Evolutionary conservation across 108 stramenopile species (phyloP), one percentile per base, ranked within the genome.

Genomic region (Pseudonitzschia delicatissima): DNA sequence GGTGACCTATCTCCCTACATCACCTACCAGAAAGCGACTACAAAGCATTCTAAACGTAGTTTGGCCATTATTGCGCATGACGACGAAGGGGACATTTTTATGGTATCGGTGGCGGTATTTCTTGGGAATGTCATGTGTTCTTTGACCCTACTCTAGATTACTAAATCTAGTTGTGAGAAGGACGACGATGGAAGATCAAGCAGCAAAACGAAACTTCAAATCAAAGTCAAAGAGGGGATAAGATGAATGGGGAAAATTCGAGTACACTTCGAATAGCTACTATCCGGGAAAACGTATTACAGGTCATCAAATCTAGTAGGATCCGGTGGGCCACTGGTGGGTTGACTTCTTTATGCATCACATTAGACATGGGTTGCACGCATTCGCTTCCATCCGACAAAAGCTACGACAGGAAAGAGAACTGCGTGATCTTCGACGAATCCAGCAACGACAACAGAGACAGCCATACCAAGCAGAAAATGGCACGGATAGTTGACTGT

Each of bases 91-190:
- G 15, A 64, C 72, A 0, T 69, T 77, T 32, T 70, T 86, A 42
- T 35, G 79, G 11, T 86, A 84, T 50, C 83, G 84, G 64, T 90
- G 81, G 76, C 69, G 71, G 64, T 93, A 84, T 59, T 59, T 93
- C 32, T 27, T 90, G 62, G 92, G 87, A 53, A 66, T 69, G 33
- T 80, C 88, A 0, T 62, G 77, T 8, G 84, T 79, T 61, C 90
- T 87, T 74, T 79, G 86, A 45, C 82, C 82, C 9, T 77, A 79
- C 6, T 78, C 85, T 7, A 72, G 80, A 60, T 66, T 62, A 9
- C 40, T 93, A 36, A 61, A 77, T 36, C 69, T 82, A 23, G 75
- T 86, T n/a, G 69, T 93, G 23, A 66, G 92, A 33, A 74, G 92
- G 33, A 74, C 85, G 26, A 90, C 88, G 31, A 62, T 71, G 25